Evolutionary conservation across 108 stramenopile genomes (phyloP).

Genomic region (Schizochytrium sp.): DNA sequence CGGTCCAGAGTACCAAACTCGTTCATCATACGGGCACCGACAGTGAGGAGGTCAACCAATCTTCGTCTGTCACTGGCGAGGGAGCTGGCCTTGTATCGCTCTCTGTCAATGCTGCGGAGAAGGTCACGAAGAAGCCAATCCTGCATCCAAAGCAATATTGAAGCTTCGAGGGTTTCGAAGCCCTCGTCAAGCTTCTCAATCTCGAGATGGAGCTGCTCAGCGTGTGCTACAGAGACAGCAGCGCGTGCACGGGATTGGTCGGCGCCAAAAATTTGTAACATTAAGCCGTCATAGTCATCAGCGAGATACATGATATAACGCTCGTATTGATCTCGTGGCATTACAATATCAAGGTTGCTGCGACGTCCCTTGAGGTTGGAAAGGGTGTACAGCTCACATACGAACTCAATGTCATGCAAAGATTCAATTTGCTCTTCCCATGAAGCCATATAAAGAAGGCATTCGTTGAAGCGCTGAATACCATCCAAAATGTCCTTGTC

Average conservation of each 20-base stretch:
- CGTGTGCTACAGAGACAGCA: background rate
- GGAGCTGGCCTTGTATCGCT: background rate
- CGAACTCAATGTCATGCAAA: slow-evolving; percentile 22
- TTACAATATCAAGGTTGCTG: slow-evolving; percentile 23
- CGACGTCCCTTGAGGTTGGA: slow-evolving; percentile 10
- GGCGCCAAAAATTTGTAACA: slow-evolving; percentile 39
- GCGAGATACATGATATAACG: slow-evolving; percentile 38
- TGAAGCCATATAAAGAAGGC: slow-evolving; percentile 43
- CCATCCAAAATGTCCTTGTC: background rate
- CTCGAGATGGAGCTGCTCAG: background rate
- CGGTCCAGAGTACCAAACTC: slow-evolving; percentile 18
- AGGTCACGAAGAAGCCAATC: slow-evolving; percentile 33
- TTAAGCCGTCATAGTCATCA: slow-evolving; percentile 36
- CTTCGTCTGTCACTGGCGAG: background rate
- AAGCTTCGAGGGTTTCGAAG: slow-evolving; percentile 28
- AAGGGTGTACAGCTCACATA: slow-evolving; percentile 56
- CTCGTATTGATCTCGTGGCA: slow-evolving; percentile 16
- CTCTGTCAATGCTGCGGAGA: background rate
- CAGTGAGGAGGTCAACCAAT: background rate
- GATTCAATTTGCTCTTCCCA: slow-evolving; percentile 53
- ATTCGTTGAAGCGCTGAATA: slow-evolving; percentile 1
- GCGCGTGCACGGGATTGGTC: slow-evolving; percentile 19
- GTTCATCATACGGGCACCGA: slow-evolving; percentile 18
- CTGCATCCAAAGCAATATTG: slow-evolving; percentile 13
- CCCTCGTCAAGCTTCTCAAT: slow-evolving; percentile 24